A percentile compares a stretch with the other conserved stretches of the same genome.
These are phyloP conservation scores for Candida mattraensis DNA, from an alignment of 805 yeast species.

Conservation along the genomic window DNA sequence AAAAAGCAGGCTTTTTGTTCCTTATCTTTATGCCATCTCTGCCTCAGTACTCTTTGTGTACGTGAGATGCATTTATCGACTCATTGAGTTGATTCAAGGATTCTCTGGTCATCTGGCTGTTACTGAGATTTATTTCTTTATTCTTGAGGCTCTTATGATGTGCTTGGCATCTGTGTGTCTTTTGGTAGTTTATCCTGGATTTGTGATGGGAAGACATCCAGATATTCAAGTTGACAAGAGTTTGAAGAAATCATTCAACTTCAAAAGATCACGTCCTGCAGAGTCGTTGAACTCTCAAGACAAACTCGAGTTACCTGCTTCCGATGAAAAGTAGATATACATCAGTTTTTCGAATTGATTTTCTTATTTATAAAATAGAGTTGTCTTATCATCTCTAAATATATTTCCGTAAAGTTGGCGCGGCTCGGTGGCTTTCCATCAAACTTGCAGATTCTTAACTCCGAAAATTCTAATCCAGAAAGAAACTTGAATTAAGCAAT, in stretches of 20 bases:
- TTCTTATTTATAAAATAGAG: too few relatives aligned
- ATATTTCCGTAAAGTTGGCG: too few relatives aligned
- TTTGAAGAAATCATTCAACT: conserved; percentile 7
- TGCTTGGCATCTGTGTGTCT: conserved; percentile 44
- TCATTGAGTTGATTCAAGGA: conserved; percentile 66
- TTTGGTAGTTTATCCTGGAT: conserved; percentile 61
- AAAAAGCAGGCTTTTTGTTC: conserved; percentile 34
- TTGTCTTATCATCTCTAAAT: too few relatives aligned
- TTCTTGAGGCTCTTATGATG: conserved; percentile 61
- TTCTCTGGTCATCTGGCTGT: conserved; percentile 65
- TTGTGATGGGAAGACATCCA: conserved; percentile 38
- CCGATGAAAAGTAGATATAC: too few relatives aligned
- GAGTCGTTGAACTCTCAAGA: too few relatives aligned
- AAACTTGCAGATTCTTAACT: too few relatives aligned
- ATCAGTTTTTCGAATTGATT: too few relatives aligned
- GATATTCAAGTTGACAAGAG: conserved; percentile 16
- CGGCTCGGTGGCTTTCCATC: too few relatives aligned
- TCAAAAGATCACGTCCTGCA: too few relatives aligned
- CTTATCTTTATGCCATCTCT: conserved; percentile 44
- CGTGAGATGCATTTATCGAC: conserved; percentile 66
- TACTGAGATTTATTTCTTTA: conserved; percentile 55
- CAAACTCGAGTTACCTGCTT: too few relatives aligned
- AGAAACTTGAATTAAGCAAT: too few relatives aligned
- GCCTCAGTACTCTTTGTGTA: conserved; percentile 50
- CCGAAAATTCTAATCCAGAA: too few relatives aligned